Percentiles rank a stretch among this genome's conserved stretches.
Evolutionary conservation across 257 asterid species (phyloP).

Genomic region (Solanum sitiens): DNA sequence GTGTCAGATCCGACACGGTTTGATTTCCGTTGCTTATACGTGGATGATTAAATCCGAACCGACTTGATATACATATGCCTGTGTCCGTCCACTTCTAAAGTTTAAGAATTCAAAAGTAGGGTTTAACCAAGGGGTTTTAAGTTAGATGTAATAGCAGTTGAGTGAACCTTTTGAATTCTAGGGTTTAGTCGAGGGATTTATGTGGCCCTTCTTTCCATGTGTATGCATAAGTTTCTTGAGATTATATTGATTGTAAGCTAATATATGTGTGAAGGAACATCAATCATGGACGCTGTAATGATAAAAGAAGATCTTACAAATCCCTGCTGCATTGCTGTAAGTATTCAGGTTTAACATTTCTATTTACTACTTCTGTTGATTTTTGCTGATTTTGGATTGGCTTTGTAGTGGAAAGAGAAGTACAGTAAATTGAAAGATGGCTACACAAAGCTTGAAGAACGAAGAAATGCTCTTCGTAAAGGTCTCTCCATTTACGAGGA

Average conservation of each 20-base stretch:
- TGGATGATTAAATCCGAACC: background rate
- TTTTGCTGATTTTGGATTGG: background rate
- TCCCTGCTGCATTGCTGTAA: constrained; percentile 61
- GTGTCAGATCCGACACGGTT: background rate
- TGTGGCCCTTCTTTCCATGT: background rate
- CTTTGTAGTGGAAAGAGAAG: background rate
- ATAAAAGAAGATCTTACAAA: constrained; percentile 30
- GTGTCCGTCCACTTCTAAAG: background rate
- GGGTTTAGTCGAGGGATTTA: background rate
- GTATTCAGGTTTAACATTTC: background rate
- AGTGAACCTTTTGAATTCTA: background rate
- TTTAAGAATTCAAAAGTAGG: background rate
- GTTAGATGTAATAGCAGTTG: background rate
- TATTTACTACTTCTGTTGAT: background rate
- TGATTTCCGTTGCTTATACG: background rate
- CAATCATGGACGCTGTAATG: constrained; percentile 49
- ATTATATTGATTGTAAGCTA: background rate
- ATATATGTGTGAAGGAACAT: background rate
- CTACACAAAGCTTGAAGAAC: constrained; percentile 28
- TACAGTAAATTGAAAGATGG: constrained; percentile 31
- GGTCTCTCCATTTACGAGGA: constrained; percentile 15
- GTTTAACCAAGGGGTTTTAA: background rate
- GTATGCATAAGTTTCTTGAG: background rate
- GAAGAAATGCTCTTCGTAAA: constrained; percentile 30
- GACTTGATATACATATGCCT: background rate